Evolutionary conservation across 768 basidiomycete genomes (phyloP), one percentile per base, ranked within the genome.

Genomic region (Tremella mesenterica): DNA sequence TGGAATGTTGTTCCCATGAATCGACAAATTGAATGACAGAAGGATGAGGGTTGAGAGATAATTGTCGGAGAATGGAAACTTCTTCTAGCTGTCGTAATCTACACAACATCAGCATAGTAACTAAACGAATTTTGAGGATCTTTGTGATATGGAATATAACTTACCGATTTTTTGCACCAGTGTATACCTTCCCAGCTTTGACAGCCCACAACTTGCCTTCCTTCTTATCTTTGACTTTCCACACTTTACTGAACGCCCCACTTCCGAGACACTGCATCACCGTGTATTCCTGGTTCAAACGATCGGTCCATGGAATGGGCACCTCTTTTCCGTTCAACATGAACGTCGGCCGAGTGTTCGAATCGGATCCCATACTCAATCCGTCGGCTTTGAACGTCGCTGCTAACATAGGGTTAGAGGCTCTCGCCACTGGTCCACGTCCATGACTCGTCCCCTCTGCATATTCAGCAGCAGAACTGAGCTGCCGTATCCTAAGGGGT

Each of bases 1-100:
- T 79, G 47, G 87, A 84, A 48, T 84, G 81, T 70, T 95, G 85
- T 74, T 99, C 95, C 95, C 95, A 97, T 58, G 88, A 91, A 75
- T 95, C 89, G 56, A 90, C 78, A 65, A 91, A 93, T 16, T 80
- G 80, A 29, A 99, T 79, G 14, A 96, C 83, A 73, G 95, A 90
- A 0, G 85, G 66, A 48, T 75, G 62, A 12, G 64, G 51, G 73
- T 74, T 44, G 9, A 60, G 56, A 1, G 74, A 71, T 5, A 97
- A 81, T 67, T 86, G 84, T 56, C 85, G 83, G 34, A 97, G 79
- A 58, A 93, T 84, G 60, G 93, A 86, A 31, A 92, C 88, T 76
- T 99, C 95, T 71, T 99, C 95, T 13, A 88, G 81, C 61, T 96
- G 80, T 30, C 93, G 88, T 7, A 76, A 60, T 1, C 75, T 69